Base-by-base conservation (phyloP, 2,329 filamentous ascomycete species). In the Magnaporthiopsis rhizophila region DNA sequence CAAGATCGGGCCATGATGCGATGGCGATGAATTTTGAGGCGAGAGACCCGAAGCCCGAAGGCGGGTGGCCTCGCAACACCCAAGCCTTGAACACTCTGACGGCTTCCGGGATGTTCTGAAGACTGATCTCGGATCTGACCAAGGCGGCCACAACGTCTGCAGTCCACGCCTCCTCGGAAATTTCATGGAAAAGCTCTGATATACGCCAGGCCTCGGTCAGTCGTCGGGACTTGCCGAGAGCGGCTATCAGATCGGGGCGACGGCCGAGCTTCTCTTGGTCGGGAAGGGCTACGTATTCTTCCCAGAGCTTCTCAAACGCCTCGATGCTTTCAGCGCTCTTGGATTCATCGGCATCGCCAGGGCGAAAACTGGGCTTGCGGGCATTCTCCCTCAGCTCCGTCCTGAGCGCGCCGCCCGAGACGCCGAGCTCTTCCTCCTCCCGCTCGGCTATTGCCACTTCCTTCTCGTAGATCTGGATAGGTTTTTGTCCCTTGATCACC, bases 201-300 rank as follows among this genome's bases (percentile, higher is more conserved):
- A 81, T 75, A 64, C 81, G 78, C 69, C 75, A 75, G 1, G 76
- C 77, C 61, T 84, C 80, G 3, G 79, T 71, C 11, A 76, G 21
- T 2, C 58, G 30, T 15, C 57, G 57, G 57, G 57, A 28, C 57
- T 58, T 58, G 57, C 24, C 57, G 57, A 32, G 24, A 26, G 57
- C 57, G 24, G 57, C 24, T 53, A 53, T 53, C 18, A 53, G 45
- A 53, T 9, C 45, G 18, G 45, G 45, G 21, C 45, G 45, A 9
- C 26, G 26, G 57, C 11, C 24, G 26, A 28, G 30, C 26, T 28
- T 28, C 24, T 59, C 8, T 24, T 59, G 12, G n/a, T 59, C 30
- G 7, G 30, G 57, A 24, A 59, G 26, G 3, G 57, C 57, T 13
- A 32, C 13, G 26, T 59, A 28, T 24, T 28, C 57, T 6, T 28